phyloP scores from a whole-genome alignment of 306 rosid genomes.

The Trifolium repens region DNA sequence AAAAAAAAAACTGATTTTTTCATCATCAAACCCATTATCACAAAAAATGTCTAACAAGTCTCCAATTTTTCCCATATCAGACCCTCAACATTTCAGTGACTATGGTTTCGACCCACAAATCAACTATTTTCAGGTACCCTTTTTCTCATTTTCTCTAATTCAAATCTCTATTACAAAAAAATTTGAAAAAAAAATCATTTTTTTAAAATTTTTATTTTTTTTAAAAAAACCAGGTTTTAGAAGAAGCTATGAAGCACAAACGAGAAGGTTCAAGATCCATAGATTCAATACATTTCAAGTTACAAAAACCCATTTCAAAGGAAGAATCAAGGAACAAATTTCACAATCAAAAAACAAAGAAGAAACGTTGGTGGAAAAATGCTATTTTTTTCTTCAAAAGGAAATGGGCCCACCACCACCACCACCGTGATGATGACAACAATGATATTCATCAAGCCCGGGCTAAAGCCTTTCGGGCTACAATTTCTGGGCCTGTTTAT shows the following conservation, averaged over 20 bases:
- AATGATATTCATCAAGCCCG: conserved; percentile 73
- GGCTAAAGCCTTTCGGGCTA: conserved; percentile 73
- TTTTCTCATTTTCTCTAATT: not conserved
- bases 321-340: conserved; percentile 62
- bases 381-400: conserved; percentile 82
- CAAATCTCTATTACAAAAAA: too few relatives aligned
- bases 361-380: conserved; percentile 84
- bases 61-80: conserved; percentile 80
- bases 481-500: conserved; percentile 86
- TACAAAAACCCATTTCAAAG: conserved; percentile 77
- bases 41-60: conserved; percentile 70
- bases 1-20: not conserved
- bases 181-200: not conserved
- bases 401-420: conserved; percentile 50
- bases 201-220: too few relatives aligned
- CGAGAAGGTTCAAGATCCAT: conserved; percentile 69
- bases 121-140: conserved; percentile 82
- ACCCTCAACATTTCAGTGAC: conserved; percentile 93
- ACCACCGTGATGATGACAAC: not conserved
- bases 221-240: conserved; percentile 61
- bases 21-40: not conserved
- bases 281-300: conserved; percentile 88
- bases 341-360: conserved; percentile 47
- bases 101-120: conserved; percentile 95
- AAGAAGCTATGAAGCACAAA: conserved; percentile 86